Base-by-base conservation (phyloP, 495 filamentous ascomycete genomes). In the Patellaria atrata region DNA sequence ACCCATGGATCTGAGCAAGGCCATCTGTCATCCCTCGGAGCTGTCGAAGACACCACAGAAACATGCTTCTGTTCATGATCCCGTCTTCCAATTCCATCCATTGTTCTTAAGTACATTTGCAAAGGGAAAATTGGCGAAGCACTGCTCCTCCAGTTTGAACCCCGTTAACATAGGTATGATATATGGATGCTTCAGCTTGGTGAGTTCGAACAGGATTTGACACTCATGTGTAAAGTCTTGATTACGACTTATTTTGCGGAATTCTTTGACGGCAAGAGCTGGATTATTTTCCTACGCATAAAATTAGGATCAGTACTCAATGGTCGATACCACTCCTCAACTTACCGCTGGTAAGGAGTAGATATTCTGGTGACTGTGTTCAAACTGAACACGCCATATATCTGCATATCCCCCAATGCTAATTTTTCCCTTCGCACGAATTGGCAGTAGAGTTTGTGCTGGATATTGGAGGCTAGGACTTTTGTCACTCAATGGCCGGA, bases 101-200 rank as follows among this genome's bases (percentile, higher is more conserved):
- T 20, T 11, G 8, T 2, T 33, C 15, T 8, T 11, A 33, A 33
- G 18, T 33, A 14, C 9, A 22, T 20, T 16, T 1, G 30, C 30
- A n/a, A 33, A 33, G n/a, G 30, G 30, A 21, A 33, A 33, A 3
- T 22, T 18, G 30, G 23, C 18, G 10, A 11, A 33, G 17, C 23
- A 33, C 23, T 33, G n/a, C 8, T 33, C 30, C 9, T 21, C 30
- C n/a, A 22, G 30, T 21, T 33, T 17, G 18, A 33, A 33, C 12
- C 18, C 4, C 14, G 30, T 17, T 3, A 33, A 17, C 3, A 33
- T 17, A 10, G 11, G 12, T 12, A 33, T 33, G 30, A 33, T 7
- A 14, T 33, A 21, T 4, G 12, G 10, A 11, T 17, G 14, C 12
- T 33, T 16, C 8, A 33, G 23, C 10, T 33, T 11, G 12, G 13